phyloP scores from a whole-genome alignment of 2,329 filamentous ascomycete species.

The Colletotrichum eleusines region DNA sequence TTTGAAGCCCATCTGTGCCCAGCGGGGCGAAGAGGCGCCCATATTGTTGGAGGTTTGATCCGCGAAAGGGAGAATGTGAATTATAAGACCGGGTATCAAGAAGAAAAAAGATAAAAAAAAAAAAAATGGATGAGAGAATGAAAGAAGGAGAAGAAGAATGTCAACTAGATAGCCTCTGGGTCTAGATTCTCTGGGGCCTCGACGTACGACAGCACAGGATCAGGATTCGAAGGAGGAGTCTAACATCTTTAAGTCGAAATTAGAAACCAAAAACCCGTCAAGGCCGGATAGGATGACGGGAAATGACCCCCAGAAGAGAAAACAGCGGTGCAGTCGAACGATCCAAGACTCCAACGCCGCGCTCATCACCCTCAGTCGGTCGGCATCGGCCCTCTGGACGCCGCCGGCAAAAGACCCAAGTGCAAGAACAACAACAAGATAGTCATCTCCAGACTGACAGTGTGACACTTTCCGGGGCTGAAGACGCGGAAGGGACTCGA shows the following conservation, averaged over 20 bases:
- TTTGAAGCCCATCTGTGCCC: conserved; percentile 2
- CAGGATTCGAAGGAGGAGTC: background rate
- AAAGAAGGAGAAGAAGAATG: background rate
- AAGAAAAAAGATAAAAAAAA: background rate
- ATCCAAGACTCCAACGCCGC: too few relatives aligned
- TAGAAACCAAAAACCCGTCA: background rate
- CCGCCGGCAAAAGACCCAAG: too few relatives aligned
- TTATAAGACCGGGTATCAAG: background rate
- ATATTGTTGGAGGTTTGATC: background rate
- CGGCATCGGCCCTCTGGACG: too few relatives aligned
- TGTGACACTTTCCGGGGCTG: background rate
- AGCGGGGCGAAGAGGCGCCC: background rate
- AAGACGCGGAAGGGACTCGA: background rate
- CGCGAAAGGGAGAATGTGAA: background rate
- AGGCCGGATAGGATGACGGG: background rate
- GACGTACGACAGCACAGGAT: background rate
- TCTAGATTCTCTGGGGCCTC: background rate
- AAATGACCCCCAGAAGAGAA: too few relatives aligned
- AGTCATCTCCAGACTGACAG: background rate
- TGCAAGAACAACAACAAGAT: too few relatives aligned
- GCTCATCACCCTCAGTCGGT: background rate
- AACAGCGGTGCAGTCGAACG: too few relatives aligned
- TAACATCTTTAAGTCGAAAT: background rate
- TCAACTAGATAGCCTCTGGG: background rate
- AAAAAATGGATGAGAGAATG: background rate